These are phyloP conservation scores for Stemphylium lycopersici DNA, from an alignment of 2,329 filamentous ascomycete genomes.

Conservation along the genomic window DNA sequence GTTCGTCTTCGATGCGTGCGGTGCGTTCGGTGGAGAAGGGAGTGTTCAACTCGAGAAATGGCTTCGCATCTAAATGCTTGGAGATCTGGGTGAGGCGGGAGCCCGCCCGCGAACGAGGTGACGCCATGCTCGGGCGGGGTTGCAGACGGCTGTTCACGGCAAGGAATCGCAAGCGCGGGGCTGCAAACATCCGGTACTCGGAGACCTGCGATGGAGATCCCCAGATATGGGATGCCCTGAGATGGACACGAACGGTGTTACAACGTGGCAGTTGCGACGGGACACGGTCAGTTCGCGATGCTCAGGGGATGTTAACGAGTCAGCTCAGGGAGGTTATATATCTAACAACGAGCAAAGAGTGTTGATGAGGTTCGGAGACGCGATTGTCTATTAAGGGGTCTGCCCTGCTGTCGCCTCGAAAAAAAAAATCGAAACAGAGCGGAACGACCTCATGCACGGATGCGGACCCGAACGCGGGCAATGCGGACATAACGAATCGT, in stretches of 20 bases:
- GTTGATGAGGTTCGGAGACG: not conserved
- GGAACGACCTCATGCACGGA: conserved; percentile 9
- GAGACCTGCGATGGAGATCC: conserved; percentile 20
- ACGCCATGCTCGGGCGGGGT: conserved; percentile 41
- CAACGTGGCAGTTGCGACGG: conserved; percentile 1
- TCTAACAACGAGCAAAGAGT: not conserved
- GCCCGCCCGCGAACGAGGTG: conserved; percentile 45
- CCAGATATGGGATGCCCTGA: conserved; percentile 2
- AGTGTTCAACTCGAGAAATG: conserved; percentile 66
- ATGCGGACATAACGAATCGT: conserved; percentile 2
- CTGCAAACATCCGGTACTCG: conserved; percentile 44
- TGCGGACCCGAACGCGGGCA: conserved; percentile 1
- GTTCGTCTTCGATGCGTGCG: conserved; percentile 59
- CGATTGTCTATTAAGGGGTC: conserved; percentile 1
- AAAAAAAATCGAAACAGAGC: not conserved
- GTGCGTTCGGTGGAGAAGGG: conserved; percentile 67
- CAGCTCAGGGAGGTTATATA: conserved; percentile 4
- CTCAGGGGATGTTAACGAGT: not conserved
- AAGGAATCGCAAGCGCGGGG: conserved; percentile 32
- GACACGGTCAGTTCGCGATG: not conserved
- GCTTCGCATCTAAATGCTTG: conserved; percentile 63
- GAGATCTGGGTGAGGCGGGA: conserved; percentile 65
- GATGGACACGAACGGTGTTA: conserved; percentile 1
- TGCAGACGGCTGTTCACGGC: conserved; percentile 36
- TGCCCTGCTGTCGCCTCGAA: conserved; percentile 3